These are phyloP conservation scores for Cyberlindnera sargentensis DNA, from an alignment of 805 yeast genomes.

Conservation along the genomic window DNA sequence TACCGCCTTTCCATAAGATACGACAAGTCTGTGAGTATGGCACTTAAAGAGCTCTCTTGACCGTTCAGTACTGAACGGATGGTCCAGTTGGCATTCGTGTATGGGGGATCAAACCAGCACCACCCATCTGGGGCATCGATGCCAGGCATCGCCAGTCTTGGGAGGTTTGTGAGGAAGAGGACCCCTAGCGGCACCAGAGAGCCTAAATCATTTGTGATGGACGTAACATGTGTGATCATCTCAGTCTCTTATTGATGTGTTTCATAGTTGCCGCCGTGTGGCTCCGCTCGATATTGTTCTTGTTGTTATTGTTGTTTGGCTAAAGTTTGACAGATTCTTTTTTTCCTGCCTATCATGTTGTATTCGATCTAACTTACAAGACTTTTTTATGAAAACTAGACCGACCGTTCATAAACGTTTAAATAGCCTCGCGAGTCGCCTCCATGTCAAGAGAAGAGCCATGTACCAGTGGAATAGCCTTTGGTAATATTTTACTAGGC, in stretches of 20 bases:
- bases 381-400: too few relatives aligned
- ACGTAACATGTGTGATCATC: neutral
- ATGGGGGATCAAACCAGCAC: slow-evolving; percentile 51
- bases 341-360: too few relatives aligned
- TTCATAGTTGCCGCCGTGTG: neutral
- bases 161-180: slow-evolving; percentile 36
- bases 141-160: slow-evolving; percentile 33
- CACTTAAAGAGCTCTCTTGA: slow-evolving; percentile 14
- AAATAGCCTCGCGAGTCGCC: too few relatives aligned
- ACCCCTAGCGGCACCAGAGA: slow-evolving; percentile 42
- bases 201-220: slow-evolving; percentile 13
- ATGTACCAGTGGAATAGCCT: too few relatives aligned
- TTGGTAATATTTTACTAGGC: too few relatives aligned
- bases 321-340: too few relatives aligned
- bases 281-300: too few relatives aligned
- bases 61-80: slow-evolving; percentile 6
- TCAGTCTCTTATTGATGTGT: neutral
- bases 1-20: slow-evolving; percentile 34
- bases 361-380: too few relatives aligned
- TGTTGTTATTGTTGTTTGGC: too few relatives aligned
- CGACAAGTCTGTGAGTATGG: slow-evolving; percentile 30
- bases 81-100: slow-evolving; percentile 11
- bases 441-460: too few relatives aligned
- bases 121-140: slow-evolving; percentile 37
- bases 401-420: too few relatives aligned